Evolutionary conservation across 2,329 filamentous ascomycete species (phyloP), one percentile per base, ranked within the genome.

Genomic region (Beauveria australis): DNA sequence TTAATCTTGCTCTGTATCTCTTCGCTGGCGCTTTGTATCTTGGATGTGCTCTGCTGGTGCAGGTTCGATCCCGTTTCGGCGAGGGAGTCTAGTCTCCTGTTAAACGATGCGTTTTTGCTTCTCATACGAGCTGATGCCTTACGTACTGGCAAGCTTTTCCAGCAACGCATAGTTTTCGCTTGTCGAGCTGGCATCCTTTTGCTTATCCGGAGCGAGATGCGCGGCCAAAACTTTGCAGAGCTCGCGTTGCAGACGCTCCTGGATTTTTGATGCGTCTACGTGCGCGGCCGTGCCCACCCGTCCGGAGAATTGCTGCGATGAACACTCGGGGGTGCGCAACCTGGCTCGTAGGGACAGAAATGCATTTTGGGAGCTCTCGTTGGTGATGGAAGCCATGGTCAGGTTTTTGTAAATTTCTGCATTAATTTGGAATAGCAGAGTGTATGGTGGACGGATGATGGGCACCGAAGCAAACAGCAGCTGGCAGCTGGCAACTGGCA

Each of bases 171-270:
- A 53, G 18, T 24, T 61, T 16, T 57, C 54, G 26, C 43, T 18
- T 7, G 7, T 16, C 1, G 48, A 28, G 0, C 59, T 59, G 0
- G 70, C 64, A 9, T 66, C 19, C 5, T 57, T 47, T 37, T 59
- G 49, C 24, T 44, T 48, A 22, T 48, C 24, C 5, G 18, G 48
- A 10, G n/a, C 41, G 3, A 44, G 24, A 33, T 52, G 22, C n/a
- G 41, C 22, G 1, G 28, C 19, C 4, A 60, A 28, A 2, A 60
- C 24, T 30, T 43, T 54, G 10, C 28, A 30, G 22, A 60, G 14
- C 30, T 60, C 58, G 22, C 41, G 43, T 9, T 44, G 24, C 10
- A 60, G 18, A 24, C 43, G 30, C 9, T 60, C 43, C 47, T 53
- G 49, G 19, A 43, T n/a, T 46, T 49, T 51, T 16, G 43, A 26